Conservation (phyloP, 805 yeast species). For the Starmerella scarabaei region DNA sequence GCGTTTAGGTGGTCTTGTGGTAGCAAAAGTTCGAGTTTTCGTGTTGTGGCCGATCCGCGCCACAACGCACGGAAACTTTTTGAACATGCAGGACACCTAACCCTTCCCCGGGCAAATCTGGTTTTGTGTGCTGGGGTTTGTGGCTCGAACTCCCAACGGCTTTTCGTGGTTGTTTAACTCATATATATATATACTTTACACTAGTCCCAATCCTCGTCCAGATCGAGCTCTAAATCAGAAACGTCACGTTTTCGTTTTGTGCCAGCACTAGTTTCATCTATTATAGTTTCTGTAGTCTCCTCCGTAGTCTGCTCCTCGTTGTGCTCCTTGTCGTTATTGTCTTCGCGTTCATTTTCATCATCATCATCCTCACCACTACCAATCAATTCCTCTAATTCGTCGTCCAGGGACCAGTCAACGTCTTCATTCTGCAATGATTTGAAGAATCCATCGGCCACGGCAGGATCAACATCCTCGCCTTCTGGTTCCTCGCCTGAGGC, state of each 20-base stretch:
- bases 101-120: no score
- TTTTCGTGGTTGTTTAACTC: no score
- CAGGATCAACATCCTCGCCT: conserved; percentile 35
- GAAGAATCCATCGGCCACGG: conserved; percentile 32
- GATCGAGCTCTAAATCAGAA: conserved; percentile 12
- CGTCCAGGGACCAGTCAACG: conserved; percentile 39
- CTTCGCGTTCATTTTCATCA: conserved; percentile 13
- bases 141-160: no score
- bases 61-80: neutral
- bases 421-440: conserved; percentile 22
- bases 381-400: conserved; percentile 43
- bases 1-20: no score
- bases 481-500: conserved; percentile 25
- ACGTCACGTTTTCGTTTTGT: conserved; percentile 6
- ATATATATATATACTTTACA: neutral
- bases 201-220: conserved; percentile 17
- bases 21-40: no score
- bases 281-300: neutral
- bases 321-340: conserved; percentile 1
- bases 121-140: no score
- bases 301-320: neutral
- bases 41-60: neutral
- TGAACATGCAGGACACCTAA: neutral
- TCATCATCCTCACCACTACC: conserved; percentile 24
- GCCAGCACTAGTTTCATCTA: neutral